These are phyloP conservation scores for Eutypella sp. DNA, from an alignment of 2,329 filamentous ascomycete species.

Conservation along the genomic window DNA sequence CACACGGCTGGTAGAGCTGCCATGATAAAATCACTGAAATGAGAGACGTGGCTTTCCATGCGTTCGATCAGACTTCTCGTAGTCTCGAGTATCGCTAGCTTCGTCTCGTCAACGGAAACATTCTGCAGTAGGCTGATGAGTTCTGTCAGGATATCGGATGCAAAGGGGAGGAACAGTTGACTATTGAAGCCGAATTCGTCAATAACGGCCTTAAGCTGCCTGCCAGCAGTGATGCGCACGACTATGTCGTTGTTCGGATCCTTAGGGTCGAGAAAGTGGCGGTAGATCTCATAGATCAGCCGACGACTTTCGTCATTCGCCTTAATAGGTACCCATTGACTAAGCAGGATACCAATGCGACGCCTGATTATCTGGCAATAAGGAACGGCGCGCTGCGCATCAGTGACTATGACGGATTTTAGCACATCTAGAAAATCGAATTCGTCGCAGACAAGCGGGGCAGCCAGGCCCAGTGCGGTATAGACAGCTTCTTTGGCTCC, in stretches of 20 bases:
- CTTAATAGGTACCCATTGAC: slow-evolving; percentile 82
- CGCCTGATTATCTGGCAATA: slow-evolving; percentile 79
- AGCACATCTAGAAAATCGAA: slow-evolving; percentile 85
- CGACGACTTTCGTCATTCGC: slow-evolving; percentile 63
- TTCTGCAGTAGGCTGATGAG: slow-evolving; percentile 75
- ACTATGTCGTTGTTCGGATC: slow-evolving; percentile 85
- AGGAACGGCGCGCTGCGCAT: slow-evolving; percentile 61
- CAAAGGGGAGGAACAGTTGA: slow-evolving; percentile 71
- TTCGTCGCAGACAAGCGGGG: slow-evolving; percentile 65
- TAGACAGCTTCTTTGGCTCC: slow-evolving; percentile 92
- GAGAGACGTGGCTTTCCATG: slow-evolving; percentile 66
- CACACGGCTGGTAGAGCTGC: slow-evolving; percentile 75
- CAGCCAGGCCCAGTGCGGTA: slow-evolving; percentile 82
- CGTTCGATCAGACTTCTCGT: slow-evolving; percentile 75
- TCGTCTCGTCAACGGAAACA: slow-evolving; percentile 79
- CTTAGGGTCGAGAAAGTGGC: slow-evolving; percentile 72
- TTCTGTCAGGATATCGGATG: slow-evolving; percentile 64
- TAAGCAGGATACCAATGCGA: slow-evolving; percentile 81
- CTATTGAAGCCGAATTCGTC: slow-evolving; percentile 80
- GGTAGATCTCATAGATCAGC: slow-evolving; percentile 82
- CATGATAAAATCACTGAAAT: slow-evolving; percentile 76
- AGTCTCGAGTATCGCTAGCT: slow-evolving; percentile 83
- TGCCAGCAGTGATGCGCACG: slow-evolving; percentile 83
- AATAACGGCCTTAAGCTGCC: slow-evolving; percentile 73
- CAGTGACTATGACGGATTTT: slow-evolving; percentile 66